Evolutionary conservation across 139 green algal species (phyloP).

Genomic region (Eudorina sp.): DNA sequence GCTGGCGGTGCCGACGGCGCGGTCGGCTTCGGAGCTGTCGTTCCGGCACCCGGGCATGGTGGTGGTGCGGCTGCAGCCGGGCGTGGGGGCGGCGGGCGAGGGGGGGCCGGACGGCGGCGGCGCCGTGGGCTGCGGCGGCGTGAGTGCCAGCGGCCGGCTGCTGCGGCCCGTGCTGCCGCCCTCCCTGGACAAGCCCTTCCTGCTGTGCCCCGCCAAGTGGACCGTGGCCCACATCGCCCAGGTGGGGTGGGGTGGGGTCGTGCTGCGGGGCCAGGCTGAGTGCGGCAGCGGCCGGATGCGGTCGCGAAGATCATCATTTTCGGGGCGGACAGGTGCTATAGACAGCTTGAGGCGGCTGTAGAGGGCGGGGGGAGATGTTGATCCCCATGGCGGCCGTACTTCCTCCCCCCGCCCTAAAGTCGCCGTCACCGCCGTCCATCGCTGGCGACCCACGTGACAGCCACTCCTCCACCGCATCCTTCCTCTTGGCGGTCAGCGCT

Average conservation of each 20-base stretch:
- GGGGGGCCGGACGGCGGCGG: not conserved
- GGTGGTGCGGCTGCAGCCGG: constrained; percentile 12
- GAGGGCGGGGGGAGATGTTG: not conserved
- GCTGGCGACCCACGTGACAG: too few relatives aligned
- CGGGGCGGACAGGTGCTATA: not conserved
- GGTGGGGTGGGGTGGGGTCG: not conserved
- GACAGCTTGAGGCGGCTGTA: not conserved
- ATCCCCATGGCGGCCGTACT: not conserved
- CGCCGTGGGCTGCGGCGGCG: not conserved
- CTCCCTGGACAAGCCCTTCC: constrained; percentile 19
- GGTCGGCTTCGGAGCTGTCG: not conserved
- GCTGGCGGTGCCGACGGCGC: not conserved
- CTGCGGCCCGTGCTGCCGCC: not conserved
- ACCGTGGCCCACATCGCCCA: constrained; percentile 31
- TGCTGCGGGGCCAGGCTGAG: not conserved
- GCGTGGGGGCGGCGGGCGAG: too few relatives aligned
- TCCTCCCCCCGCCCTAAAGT: too few relatives aligned
- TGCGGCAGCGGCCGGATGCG: not conserved
- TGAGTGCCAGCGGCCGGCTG: not conserved
- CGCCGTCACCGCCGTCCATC: too few relatives aligned
- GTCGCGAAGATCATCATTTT: not conserved
- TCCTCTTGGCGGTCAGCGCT: not conserved
- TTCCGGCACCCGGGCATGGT: constrained; percentile 23
- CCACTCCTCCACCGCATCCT: not conserved
- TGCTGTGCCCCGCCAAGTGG: not conserved